These are phyloP conservation scores for Ormosia semicastrata DNA, from an alignment of 306 rosid genomes.

Conservation along the genomic window DNA sequence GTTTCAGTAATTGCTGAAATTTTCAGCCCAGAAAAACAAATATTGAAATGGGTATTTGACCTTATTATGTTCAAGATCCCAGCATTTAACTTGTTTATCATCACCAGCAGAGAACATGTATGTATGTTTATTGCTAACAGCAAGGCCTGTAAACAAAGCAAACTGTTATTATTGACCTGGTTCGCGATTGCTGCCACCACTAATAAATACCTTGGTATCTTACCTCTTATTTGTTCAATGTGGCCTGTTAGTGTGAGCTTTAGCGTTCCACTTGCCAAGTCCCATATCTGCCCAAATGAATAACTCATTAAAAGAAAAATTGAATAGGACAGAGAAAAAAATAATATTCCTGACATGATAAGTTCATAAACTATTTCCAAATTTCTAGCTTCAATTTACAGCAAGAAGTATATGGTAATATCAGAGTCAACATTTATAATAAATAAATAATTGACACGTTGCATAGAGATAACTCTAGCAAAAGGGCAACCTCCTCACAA, in stretches of 20 bases:
- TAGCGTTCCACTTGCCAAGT: conserved; percentile 81
- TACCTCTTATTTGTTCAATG: conserved; percentile 94
- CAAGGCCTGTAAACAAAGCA: conserved; percentile 69
- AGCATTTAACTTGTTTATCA: conserved; percentile 97
- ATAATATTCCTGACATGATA: neutral
- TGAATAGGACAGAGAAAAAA: neutral
- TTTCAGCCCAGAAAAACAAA: conserved; percentile 15
- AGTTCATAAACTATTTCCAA: conserved; percentile 15
- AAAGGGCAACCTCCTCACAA: neutral
- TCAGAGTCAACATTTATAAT: neutral
- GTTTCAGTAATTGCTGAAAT: conserved; percentile 14
- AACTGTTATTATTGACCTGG: conserved; percentile 10
- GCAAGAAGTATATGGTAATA: neutral
- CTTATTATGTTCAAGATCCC: conserved; percentile 99
- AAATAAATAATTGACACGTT: neutral
- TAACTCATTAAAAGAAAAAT: conserved; percentile 19
- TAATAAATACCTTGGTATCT: conserved; percentile 23
- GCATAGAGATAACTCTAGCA: neutral
- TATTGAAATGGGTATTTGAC: conserved; percentile 35
- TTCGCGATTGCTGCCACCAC: conserved; percentile 7
- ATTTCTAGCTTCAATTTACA: neutral
- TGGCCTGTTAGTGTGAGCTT: conserved; percentile 96
- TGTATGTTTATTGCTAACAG: conserved; percentile 84
- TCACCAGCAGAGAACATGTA: conserved; percentile 99
- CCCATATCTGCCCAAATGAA: conserved; percentile 84